These are phyloP conservation scores for Penicillium freii DNA, from an alignment of 2,329 filamentous ascomycete genomes.

Conservation along the genomic window DNA sequence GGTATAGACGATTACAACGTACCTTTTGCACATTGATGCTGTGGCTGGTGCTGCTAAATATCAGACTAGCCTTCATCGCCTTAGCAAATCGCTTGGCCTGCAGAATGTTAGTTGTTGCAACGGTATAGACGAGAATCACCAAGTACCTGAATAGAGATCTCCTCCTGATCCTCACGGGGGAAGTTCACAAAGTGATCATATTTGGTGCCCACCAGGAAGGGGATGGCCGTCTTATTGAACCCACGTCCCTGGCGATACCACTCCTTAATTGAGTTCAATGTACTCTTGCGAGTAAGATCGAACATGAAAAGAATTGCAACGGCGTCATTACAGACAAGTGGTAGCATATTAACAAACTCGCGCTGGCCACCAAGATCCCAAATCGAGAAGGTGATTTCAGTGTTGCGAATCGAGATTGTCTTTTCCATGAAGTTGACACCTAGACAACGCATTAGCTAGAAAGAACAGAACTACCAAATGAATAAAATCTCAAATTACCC, in stretches of 20 bases:
- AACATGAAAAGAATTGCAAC: conserved; percentile 99
- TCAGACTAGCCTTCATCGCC: conserved; percentile 95
- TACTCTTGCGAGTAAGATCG: conserved; percentile 95
- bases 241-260: conserved; percentile 97
- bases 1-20: conserved; percentile 14
- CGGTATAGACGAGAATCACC: not conserved
- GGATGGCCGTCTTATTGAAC: conserved; percentile 99
- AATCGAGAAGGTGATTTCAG: conserved; percentile 98
- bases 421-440: conserved; percentile 99
- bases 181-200: conserved; percentile 99
- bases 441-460: conserved; percentile 35
- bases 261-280: conserved; percentile 98
- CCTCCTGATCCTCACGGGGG: conserved; percentile 92
- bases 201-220: conserved; percentile 94
- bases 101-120: conserved; percentile 22
- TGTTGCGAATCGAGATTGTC: conserved; percentile 98
- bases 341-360: conserved; percentile 99
- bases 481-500: conserved; percentile 49
- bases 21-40: conserved; percentile 99
- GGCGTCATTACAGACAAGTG: conserved; percentile 97
- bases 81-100: conserved; percentile 94
- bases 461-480: not conserved
- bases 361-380: conserved; percentile 98
- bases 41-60: conserved; percentile 98
- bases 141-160: conserved; percentile 89